phyloP scores from a whole-genome alignment of 768 basidiomycete species.

The Imleria badia region DNA sequence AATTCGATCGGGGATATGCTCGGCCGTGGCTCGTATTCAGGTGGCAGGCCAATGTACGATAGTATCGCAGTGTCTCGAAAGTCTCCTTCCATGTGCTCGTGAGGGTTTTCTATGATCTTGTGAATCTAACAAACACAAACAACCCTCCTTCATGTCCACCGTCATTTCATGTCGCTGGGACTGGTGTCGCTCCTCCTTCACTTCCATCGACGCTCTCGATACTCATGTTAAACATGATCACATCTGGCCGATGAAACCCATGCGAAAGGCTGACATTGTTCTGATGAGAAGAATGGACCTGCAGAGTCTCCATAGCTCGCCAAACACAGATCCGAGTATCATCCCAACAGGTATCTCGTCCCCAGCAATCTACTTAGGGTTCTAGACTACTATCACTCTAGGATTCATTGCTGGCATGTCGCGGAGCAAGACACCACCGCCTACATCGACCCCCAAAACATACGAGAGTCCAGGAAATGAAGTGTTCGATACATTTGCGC shows the following conservation, averaged over 20 bases:
- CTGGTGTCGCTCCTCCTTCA: slow-evolving; percentile 49
- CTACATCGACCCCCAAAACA: neutral
- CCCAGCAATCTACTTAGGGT: neutral
- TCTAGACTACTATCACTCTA: slow-evolving; percentile 7
- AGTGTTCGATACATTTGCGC: slow-evolving; percentile 17
- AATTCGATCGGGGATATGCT: slow-evolving; percentile 58
- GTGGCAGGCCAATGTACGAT: slow-evolving; percentile 56
- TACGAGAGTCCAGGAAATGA: neutral
- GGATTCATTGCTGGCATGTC: neutral
- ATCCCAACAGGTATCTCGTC: slow-evolving; percentile 20
- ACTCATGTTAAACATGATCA: slow-evolving; percentile 51
- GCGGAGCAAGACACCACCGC: slow-evolving; percentile 1
- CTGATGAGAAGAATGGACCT: slow-evolving; percentile 37
- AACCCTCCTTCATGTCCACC: slow-evolving; percentile 1
- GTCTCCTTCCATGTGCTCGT: slow-evolving; percentile 1
- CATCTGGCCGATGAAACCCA: slow-evolving; percentile 42
- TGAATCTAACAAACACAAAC: slow-evolving; percentile 22
- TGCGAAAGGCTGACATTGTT: slow-evolving; percentile 44
- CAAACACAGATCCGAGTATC: slow-evolving; percentile 10
- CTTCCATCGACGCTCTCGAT: slow-evolving; percentile 37
- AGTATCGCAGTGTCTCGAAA: slow-evolving; percentile 34
- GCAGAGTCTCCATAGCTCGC: slow-evolving; percentile 32
- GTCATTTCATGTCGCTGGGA: slow-evolving; percentile 49
- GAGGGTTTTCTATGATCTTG: neutral
- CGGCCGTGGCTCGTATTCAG: slow-evolving; percentile 62